These are phyloP conservation scores for Schwanniomyces yamadae DNA, from an alignment of 805 yeast species.

Conservation along the genomic window DNA sequence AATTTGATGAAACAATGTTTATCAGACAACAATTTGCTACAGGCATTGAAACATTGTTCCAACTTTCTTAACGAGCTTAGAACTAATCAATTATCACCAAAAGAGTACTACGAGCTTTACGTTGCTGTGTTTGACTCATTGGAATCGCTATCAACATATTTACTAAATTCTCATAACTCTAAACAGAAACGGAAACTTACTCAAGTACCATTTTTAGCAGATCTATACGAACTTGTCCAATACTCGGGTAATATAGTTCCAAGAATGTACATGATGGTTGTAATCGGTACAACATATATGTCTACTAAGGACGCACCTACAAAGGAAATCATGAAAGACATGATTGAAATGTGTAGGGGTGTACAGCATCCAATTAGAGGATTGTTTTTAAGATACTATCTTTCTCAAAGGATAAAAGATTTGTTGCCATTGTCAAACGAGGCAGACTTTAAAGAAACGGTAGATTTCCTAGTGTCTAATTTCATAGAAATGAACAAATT, in stretches of 20 bases:
- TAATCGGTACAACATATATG: conserved; percentile 90
- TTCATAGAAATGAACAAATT: conserved; percentile 97
- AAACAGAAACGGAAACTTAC: conserved; percentile 49
- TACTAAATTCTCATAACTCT: conserved; percentile 65
- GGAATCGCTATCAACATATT: conserved; percentile 60
- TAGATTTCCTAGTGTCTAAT: conserved; percentile 77
- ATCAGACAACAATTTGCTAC: conserved; percentile 67
- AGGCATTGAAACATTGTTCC: conserved; percentile 84
- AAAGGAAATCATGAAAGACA: conserved; percentile 85
- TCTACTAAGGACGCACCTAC: conserved; percentile 73
- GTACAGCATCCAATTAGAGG: conserved; percentile 96
- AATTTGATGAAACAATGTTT: conserved; percentile 74
- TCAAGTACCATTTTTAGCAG: conserved; percentile 57
- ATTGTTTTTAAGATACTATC: conserved; percentile 81
- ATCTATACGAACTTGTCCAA: conserved; percentile 90
- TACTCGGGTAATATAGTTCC: conserved; percentile 94
- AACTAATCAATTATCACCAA: conserved; percentile 73
- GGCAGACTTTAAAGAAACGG: conserved; percentile 59
- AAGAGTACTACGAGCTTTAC: conserved; percentile 90
- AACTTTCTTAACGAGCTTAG: conserved; percentile 79
- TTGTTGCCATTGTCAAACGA: conserved; percentile 45
- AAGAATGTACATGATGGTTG: conserved; percentile 88
- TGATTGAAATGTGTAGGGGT: conserved; percentile 97
- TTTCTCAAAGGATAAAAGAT: conserved; percentile 79
- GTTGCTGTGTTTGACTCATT: conserved; percentile 81